Evolutionary conservation across 176 grass and related monocot species (phyloP), one percentile per base, ranked within the genome.

Genomic region (Cenchrus purpureus): DNA sequence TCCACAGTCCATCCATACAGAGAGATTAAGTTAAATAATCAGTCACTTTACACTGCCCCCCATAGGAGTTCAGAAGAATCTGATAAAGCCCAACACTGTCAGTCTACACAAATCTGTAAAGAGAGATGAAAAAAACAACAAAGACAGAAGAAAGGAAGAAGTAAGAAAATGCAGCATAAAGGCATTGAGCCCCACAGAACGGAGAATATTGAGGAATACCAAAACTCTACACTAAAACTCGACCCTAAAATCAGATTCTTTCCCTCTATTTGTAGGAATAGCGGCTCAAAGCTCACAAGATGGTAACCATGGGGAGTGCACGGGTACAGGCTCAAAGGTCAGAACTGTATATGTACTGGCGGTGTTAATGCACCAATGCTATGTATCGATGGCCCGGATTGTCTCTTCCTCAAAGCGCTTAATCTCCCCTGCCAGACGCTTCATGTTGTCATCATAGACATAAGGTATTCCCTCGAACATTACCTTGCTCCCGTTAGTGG

Each of bases 391-490:
- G 20, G 31, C 43, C 2, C 95, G 85, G 44, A 95, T 84, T 4
- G 82, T 90, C 54, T 85, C 82, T 45, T 63, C 56, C 82, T 97
- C 95, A 10, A 95, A 95, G 60, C 56, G 46, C 74, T 91, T 93
- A 61, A 91, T 82, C 76, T 82, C 85, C 8, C 79, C 91, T 10
- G 82, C 85, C 44, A 93, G 34, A 43, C 50, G 74, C 78, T 90
- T 86, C 63, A 97, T 84, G 37, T 68, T 93, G 51, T 91, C 84
- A 43, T 97, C 95, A 14, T 93, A 86, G 32, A 95, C 62, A 3
- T 93, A 97, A 0, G 91, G 91, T 75, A 75, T 86, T 57, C 90
- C 87, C 62, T 97, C 89, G 10, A 88, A 91, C 53, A 82, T 84
- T 75, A 93, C 46, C 31, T 50, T 80, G 43, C 66, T 86, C 9